Conservation (phyloP, 768 basidiomycete species). For the Suillus subaureus region DNA sequence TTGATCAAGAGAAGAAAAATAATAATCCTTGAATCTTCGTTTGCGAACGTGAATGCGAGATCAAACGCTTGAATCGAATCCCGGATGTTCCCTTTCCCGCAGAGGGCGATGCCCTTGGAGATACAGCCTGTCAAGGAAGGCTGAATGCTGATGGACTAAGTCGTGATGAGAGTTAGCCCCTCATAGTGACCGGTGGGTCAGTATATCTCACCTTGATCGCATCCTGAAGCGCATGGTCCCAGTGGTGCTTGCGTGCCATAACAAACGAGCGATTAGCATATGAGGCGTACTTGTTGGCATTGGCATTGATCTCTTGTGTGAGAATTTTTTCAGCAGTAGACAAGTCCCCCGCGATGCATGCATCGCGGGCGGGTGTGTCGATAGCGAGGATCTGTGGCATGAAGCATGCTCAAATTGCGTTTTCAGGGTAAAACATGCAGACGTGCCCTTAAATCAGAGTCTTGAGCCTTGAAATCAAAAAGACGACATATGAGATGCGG, state of each 20-base stretch:
- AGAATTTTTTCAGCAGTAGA: background rate
- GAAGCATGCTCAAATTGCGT: background rate
- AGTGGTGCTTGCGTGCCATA: background rate
- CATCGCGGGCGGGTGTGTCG: background rate
- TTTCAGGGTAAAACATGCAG: background rate
- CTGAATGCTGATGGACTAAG: background rate
- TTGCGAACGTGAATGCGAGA: background rate
- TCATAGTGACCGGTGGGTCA: background rate
- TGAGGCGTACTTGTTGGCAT: background rate
- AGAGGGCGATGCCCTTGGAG: background rate
- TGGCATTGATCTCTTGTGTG: background rate
- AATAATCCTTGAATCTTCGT: background rate
- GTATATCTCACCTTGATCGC: background rate
- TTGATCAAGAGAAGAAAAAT: background rate
- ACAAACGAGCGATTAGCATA: background rate
- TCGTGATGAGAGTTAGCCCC: background rate
- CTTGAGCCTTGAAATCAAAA: background rate
- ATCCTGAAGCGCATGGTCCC: background rate
- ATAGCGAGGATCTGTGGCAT: background rate
- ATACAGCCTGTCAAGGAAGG: background rate
- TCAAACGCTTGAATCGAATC: background rate
- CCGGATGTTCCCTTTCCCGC: background rate
- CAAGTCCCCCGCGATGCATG: background rate
- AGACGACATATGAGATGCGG: background rate
- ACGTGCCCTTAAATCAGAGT: background rate